Conservation (phyloP, 441 rosid genomes). For the Erodium trifolium region DNA sequence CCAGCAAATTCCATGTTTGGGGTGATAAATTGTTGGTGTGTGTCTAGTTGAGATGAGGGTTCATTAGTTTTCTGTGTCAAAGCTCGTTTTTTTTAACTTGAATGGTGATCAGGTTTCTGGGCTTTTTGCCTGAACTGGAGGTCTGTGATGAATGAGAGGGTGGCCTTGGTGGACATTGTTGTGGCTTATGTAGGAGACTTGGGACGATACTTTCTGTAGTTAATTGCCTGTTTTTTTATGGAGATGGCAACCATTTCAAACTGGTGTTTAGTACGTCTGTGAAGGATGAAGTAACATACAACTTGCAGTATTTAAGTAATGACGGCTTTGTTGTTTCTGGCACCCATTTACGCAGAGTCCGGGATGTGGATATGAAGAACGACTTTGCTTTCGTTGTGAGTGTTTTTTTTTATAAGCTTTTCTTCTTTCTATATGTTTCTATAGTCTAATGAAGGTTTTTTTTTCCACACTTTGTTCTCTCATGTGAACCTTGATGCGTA, state of each 20-base stretch:
- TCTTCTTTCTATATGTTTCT: slow-evolving; percentile 8
- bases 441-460: neutral
- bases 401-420: slow-evolving; percentile 11
- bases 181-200: slow-evolving; percentile 46
- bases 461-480: neutral
- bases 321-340: slow-evolving; percentile 88
- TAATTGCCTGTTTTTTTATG: slow-evolving; percentile 55
- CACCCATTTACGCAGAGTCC: slow-evolving; percentile 75
- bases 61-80: slow-evolving; percentile 1
- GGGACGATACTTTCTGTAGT: slow-evolving; percentile 56
- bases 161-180: slow-evolving; percentile 60
- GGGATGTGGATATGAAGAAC: slow-evolving; percentile 89
- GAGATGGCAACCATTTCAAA: slow-evolving; percentile 71
- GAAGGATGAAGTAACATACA: slow-evolving; percentile 59
- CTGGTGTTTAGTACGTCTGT: slow-evolving; percentile 67
- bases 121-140: slow-evolving; percentile 51
- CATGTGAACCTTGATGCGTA: neutral
- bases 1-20: neutral
- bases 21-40: neutral
- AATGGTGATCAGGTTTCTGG: slow-evolving; percentile 72
- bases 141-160: slow-evolving; percentile 54
- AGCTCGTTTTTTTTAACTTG: slow-evolving; percentile 34
- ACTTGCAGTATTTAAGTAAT: slow-evolving; percentile 54
- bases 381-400: slow-evolving; percentile 86
- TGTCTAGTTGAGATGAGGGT: slow-evolving; percentile 5